Percentiles rank a stretch among this genome's conserved stretches.
Conservation (phyloP, 805 yeast species). For the Hanseniaspora nectarophila region DNA sequence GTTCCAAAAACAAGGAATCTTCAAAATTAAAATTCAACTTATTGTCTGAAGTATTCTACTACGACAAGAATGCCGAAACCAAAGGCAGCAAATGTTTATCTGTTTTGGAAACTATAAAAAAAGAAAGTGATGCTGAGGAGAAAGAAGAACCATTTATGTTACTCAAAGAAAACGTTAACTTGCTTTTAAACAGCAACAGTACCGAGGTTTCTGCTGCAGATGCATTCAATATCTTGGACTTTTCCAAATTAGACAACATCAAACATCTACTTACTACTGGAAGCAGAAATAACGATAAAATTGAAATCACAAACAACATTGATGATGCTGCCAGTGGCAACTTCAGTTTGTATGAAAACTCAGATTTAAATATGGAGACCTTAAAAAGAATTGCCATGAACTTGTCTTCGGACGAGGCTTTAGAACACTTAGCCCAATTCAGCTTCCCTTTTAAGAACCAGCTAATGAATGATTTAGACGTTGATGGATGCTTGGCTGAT, state of each 20-base stretch:
- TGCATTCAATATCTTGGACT: neutral
- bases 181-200: neutral
- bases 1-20: neutral
- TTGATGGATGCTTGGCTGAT: constrained; percentile 1
- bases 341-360: neutral
- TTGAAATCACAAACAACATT: neutral
- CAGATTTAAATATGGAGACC: neutral
- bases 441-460: neutral
- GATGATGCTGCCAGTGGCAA: neutral
- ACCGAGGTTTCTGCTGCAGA: neutral
- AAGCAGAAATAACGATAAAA: neutral
- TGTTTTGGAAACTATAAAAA: neutral
- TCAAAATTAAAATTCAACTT: constrained; percentile 9
- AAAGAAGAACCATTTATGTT: neutral
- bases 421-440: neutral
- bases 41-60: constrained; percentile 9
- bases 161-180: neutral
- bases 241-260: neutral
- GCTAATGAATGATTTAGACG: neutral
- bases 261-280: neutral
- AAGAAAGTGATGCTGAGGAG: neutral
- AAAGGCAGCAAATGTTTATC: neutral
- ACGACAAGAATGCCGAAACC: neutral
- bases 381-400: neutral
- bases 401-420: neutral